phyloP scores from a whole-genome alignment of 441 rosid genomes.

The California macrophylla region DNA sequence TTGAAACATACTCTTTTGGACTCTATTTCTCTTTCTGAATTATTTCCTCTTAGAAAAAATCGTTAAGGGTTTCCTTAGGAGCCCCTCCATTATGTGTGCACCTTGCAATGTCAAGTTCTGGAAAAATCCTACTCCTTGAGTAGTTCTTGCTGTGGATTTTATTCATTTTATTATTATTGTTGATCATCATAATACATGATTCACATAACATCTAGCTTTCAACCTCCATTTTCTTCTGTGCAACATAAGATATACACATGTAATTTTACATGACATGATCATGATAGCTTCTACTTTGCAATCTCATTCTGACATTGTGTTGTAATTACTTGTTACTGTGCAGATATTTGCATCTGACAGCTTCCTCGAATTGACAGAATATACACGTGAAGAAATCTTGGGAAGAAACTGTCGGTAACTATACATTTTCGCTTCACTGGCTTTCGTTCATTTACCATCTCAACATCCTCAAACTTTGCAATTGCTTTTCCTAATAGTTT shows the following conservation, averaged over 20 bases:
- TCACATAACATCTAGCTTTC: neutral
- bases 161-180: neutral
- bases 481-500: neutral
- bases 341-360: slow-evolving; percentile 99
- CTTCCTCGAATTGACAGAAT: slow-evolving; percentile 94
- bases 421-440: neutral
- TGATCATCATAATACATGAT: neutral
- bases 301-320: neutral
- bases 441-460: neutral
- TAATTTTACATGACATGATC: neutral
- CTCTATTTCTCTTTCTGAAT: neutral
- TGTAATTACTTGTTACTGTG: neutral
- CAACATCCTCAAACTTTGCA: neutral
- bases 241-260: neutral
- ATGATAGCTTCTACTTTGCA: neutral
- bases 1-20: neutral
- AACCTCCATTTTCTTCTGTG: neutral
- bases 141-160: neutral
- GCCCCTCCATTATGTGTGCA: neutral
- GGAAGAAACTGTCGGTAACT: slow-evolving; percentile 90
- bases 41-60: neutral
- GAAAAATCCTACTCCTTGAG: neutral
- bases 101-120: neutral
- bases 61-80: neutral
- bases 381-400: slow-evolving; percentile 92